Conservation (phyloP, 2,329 filamentous ascomycete genomes). For the Aspergillus carbonarius region DNA sequence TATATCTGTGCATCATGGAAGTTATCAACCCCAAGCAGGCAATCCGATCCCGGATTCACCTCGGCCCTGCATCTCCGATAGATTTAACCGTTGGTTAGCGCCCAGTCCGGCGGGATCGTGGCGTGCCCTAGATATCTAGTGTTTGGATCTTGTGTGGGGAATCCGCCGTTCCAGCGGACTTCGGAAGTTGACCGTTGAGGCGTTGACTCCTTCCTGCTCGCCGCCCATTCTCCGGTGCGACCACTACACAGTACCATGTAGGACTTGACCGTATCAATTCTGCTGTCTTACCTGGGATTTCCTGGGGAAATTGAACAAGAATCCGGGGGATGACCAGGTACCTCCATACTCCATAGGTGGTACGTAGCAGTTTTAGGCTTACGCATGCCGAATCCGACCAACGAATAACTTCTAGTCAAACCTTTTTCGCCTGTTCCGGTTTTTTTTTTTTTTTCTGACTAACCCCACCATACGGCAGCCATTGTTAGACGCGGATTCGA, state of each 20-base stretch:
- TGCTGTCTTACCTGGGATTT: background rate
- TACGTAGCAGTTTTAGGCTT: background rate
- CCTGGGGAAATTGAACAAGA: background rate
- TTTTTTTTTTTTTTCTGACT: background rate
- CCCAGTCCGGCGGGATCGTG: slow-evolving; percentile 17
- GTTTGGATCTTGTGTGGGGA: slow-evolving; percentile 7
- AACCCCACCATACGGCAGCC: background rate
- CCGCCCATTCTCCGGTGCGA: background rate
- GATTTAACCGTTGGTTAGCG: slow-evolving; percentile 16
- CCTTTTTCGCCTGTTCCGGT: background rate
- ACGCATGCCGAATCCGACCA: background rate
- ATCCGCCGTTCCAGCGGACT: background rate
- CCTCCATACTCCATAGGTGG: too few relatives aligned
- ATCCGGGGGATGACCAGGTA: background rate
- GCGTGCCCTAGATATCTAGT: slow-evolving; percentile 8
- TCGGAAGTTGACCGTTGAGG: background rate
- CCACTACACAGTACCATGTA: background rate
- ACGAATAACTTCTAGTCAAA: background rate
- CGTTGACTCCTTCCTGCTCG: background rate
- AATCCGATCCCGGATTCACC: slow-evolving; percentile 11
- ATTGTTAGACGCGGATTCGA: background rate
- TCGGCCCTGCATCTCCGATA: slow-evolving; percentile 4
- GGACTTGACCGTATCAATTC: too few relatives aligned
- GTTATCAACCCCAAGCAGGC: slow-evolving; percentile 10
- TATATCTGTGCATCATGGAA: background rate